Conservation (phyloP, 176 grass and related monocot species). For the Microstegium vimineum region DNA sequence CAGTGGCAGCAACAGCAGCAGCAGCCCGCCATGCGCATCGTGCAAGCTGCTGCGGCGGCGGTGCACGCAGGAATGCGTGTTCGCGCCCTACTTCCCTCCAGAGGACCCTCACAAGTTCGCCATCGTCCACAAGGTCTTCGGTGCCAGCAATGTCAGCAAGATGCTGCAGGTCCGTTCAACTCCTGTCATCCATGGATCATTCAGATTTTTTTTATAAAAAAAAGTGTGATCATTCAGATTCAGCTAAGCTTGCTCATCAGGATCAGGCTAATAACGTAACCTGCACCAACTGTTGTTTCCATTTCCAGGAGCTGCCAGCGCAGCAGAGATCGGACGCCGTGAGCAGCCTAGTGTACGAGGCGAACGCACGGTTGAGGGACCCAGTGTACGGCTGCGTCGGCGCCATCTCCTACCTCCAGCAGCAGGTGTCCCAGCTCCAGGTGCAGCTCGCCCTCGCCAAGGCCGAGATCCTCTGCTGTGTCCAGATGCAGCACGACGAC, state of each 20-base stretch:
- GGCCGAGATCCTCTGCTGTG: conserved; percentile 36
- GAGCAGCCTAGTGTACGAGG: conserved; percentile 93
- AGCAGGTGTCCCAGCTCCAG: conserved; percentile 66
- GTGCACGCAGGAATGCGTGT: conserved; percentile 52
- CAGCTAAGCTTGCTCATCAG: neutral
- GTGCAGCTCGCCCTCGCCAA: conserved; percentile 62
- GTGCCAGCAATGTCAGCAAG: conserved; percentile 92
- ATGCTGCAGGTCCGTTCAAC: conserved; percentile 59
- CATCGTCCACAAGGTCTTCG: conserved; percentile 79
- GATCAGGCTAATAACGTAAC: too few relatives aligned
- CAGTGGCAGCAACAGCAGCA: too few relatives aligned
- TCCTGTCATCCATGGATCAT: neutral
- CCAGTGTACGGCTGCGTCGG: conserved; percentile 86
- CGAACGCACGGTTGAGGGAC: conserved; percentile 64
- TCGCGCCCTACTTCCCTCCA: conserved; percentile 49
- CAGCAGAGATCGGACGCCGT: conserved; percentile 61
- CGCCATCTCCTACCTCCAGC: conserved; percentile 72
- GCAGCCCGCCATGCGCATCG: conserved; percentile 16
- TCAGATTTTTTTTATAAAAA: neutral
- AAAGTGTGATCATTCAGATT: too few relatives aligned
- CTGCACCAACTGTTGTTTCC: neutral
- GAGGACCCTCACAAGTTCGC: conserved; percentile 73
- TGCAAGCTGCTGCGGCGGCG: conserved; percentile 54
- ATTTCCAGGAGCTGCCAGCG: conserved; percentile 47
- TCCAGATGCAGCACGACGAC: neutral